Base-by-base conservation (phyloP, 352 stramenopile genomes). In the Globisporangium mamillatum region DNA sequence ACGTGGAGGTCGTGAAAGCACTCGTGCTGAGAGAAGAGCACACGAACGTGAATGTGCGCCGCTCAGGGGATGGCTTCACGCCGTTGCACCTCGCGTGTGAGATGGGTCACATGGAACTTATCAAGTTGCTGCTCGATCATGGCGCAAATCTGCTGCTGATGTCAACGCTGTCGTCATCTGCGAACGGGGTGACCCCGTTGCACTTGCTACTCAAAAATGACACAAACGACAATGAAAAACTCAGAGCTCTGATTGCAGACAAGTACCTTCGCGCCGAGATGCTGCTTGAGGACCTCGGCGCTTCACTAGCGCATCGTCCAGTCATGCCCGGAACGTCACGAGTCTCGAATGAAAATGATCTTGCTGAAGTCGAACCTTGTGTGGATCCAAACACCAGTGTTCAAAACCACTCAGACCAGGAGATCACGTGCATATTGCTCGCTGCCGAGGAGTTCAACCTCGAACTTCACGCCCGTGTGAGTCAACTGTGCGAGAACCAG, bases 31-130 rank as follows among this genome's bases (percentile, higher is more conserved):
- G 60, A 10, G 60, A 71, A 16, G 70, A 74, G 55, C 62, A 80
- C 60, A 76, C 82, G 16, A 86, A 86, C 38, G 80, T 88, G 4
- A 85, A 90, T 50, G 84, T 92, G 1, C 73, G 75, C 0, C 72
- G 84, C 20, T 90, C 80, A 9, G 73, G 82, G 12, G 82, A 90
- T 66, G 80, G 84, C 1, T 92, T 88, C 60, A 86, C 84, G 6
- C 81, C 84, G 8, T 60, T 92, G 32, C 84, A 92, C 70, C 53
- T 92, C n/a, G 84, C 79, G 4, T 90, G 81, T 18, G 68, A 88
- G 63, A 76, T 88, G 63, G 69, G 75, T 14, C 77, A 88, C 64
- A 69, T 89, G 64, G 73, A 76, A 24, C 73, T 90, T 5, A 68
- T 84, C 29, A 74, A 72, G 38, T 20, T 89, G 0, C 63, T 94